A percentile compares a stretch with the other conserved stretches of the same genome.
Conservation (phyloP, 208 protist genomes). For the Trypanosoma scelopori region DNA sequence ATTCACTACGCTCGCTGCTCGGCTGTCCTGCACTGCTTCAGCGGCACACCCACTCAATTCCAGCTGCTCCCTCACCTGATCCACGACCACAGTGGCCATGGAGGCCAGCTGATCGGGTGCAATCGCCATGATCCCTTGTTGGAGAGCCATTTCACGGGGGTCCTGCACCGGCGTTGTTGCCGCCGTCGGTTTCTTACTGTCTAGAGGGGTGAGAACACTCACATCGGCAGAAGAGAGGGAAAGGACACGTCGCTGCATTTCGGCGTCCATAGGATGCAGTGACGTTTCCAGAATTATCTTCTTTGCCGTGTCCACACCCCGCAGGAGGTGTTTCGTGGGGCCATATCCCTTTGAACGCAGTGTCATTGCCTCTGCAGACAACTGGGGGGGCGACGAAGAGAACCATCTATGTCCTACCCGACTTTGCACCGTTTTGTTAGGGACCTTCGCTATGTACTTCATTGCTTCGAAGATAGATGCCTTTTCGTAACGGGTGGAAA, state of each 20-base stretch:
- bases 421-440: not conserved
- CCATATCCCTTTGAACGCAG: constrained; percentile 75
- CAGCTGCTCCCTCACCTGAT: constrained; percentile 26
- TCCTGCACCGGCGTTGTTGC: not conserved
- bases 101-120: constrained; percentile 58
- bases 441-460: constrained; percentile 13
- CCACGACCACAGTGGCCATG: constrained; percentile 55
- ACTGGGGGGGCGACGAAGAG: constrained; percentile 8
- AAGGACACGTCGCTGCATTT: constrained; percentile 67
- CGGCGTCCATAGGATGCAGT: constrained; percentile 67
- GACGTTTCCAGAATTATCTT: constrained; percentile 56
- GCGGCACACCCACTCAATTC: constrained; percentile 15
- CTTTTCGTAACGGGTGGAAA: not conserved
- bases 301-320: constrained; percentile 42
- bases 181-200: constrained; percentile 3
- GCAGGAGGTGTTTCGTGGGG: constrained; percentile 66
- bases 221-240: constrained; percentile 45
- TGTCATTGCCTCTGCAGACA: constrained; percentile 16
- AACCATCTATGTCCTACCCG: constrained; percentile 14
- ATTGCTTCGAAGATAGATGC: constrained; percentile 10
- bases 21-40: constrained; percentile 21
- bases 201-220: constrained; percentile 31
- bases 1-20: constrained; percentile 21
- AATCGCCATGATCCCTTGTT: constrained; percentile 42
- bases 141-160: constrained; percentile 1